Percentiles rank a stretch among this genome's conserved stretches.
These are phyloP conservation scores for Aspergillus tamarii DNA, from an alignment of 2,329 filamentous ascomycete genomes.

Conservation along the genomic window DNA sequence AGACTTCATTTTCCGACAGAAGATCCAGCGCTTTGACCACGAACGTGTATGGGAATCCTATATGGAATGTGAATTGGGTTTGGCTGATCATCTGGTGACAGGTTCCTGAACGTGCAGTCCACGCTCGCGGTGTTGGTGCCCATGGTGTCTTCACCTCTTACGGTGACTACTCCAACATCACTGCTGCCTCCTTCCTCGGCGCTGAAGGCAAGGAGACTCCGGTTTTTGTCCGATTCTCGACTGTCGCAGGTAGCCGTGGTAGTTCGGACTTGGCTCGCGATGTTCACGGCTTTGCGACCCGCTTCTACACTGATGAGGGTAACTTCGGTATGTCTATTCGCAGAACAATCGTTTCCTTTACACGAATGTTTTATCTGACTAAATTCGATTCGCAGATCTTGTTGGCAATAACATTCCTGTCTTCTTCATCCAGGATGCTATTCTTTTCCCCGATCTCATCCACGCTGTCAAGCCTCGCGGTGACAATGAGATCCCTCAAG, in stretches of 20 bases:
- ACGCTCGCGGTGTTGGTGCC: conserved; percentile 69
- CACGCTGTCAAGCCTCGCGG: conserved; percentile 47
- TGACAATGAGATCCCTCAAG: conserved; percentile 55
- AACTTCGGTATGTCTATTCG: conserved; percentile 54
- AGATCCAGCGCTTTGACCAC: conserved; percentile 72
- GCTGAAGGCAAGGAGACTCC: conserved; percentile 63
- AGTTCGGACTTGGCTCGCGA: conserved; percentile 72
- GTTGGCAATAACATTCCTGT: conserved; percentile 46
- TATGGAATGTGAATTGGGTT: background rate
- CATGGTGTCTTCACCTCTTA: conserved; percentile 73
- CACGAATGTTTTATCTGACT: background rate
- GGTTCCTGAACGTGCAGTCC: conserved; percentile 68
- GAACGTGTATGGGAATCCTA: conserved; percentile 58
- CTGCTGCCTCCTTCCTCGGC: conserved; percentile 66
- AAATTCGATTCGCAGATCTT: conserved; percentile 30
- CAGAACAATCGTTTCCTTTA: background rate
- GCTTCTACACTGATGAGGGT: conserved; percentile 73
- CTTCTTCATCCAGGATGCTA: conserved; percentile 50
- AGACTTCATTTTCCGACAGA: conserved; percentile 73
- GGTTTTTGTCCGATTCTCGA: conserved; percentile 73
- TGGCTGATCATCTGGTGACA: conserved; percentile 21
- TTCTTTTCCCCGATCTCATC: conserved; percentile 47
- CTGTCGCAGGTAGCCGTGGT: conserved; percentile 70
- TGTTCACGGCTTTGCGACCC: conserved; percentile 72
- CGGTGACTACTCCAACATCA: conserved; percentile 68